Percentiles rank a stretch among this genome's conserved stretches.
phyloP scores from a whole-genome alignment of 1,284 basidiomycete species.

The Cystobasidium pallidum region DNA sequence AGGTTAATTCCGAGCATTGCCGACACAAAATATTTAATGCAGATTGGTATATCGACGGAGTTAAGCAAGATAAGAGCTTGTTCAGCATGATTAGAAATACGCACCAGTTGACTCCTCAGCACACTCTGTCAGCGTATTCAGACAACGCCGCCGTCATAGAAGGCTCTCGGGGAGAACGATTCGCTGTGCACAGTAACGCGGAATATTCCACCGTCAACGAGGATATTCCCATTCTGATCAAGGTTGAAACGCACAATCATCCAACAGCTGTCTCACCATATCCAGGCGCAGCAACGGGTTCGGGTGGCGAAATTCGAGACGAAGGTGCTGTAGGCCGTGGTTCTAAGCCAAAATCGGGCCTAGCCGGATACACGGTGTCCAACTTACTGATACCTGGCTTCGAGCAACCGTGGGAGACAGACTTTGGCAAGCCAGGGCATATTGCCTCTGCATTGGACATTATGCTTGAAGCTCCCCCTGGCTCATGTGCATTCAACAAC shows the following conservation, averaged over 20 bases:
- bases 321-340: conserved; percentile 95
- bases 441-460: conserved; percentile 93
- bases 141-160: conserved; percentile 96
- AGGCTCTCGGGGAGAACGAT: conserved; percentile 78
- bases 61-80: conserved; percentile 67
- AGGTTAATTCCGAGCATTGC: conserved; percentile 99
- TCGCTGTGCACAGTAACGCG: conserved; percentile 62
- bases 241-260: conserved; percentile 99
- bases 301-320: conserved; percentile 96
- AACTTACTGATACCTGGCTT: conserved; percentile 88
- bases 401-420: conserved; percentile 86
- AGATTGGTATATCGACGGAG: conserved; percentile 67
- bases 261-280: conserved; percentile 98
- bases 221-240: conserved; percentile 88
- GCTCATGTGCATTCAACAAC: conserved; percentile 96
- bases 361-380: conserved; percentile 92
- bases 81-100: conserved; percentile 99
- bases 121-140: conserved; percentile 94
- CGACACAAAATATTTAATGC: conserved; percentile 99
- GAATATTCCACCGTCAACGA: conserved; percentile 60
- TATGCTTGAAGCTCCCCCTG: conserved; percentile 95
- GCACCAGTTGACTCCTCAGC: conserved; percentile 72
- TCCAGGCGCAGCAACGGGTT: conserved; percentile 95
- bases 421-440: conserved; percentile 86
- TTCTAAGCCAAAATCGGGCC: conserved; percentile 93